A percentile compares a stretch with the other conserved stretches of the same genome.
These are phyloP conservation scores for Scenedesmus sp. DNA, from an alignment of 163 green algal genomes.

Conservation along the genomic window DNA sequence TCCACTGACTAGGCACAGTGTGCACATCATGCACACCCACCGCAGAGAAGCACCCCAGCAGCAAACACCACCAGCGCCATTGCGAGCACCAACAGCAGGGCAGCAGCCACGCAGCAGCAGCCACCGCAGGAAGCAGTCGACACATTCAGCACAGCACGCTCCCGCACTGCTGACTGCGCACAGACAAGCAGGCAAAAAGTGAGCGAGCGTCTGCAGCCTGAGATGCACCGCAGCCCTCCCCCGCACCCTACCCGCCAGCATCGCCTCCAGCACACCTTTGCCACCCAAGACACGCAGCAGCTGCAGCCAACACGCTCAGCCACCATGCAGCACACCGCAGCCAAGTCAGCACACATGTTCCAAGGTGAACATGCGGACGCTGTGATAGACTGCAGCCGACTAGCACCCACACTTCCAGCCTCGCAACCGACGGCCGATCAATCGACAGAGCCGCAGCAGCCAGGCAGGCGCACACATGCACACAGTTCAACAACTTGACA, in stretches of 20 bases:
- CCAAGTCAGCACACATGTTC: no score
- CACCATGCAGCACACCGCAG: neutral
- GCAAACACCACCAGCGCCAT: neutral
- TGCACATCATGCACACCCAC: no score
- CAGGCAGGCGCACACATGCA: neutral
- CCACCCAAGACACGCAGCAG: no score
- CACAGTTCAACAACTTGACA: neutral
- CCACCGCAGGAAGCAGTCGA: no score
- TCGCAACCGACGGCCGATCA: neutral
- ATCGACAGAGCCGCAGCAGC: neutral
- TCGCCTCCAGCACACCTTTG: neutral
- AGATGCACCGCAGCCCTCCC: neutral
- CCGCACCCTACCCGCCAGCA: neutral
- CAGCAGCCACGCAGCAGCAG: no score
- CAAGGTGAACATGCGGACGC: no score
- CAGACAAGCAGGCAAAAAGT: neutral
- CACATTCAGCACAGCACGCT: neutral
- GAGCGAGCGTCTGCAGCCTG: neutral
- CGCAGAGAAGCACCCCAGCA: neutral
- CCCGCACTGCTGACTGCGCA: neutral
- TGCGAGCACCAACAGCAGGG: neutral
- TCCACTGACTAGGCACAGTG: no score
- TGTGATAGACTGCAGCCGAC: neutral
- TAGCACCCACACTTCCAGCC: neutral
- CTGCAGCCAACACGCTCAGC: no score